phyloP scores from a whole-genome alignment of 176 grass and related monocot genomes.

The Thalia dealbata region DNA sequence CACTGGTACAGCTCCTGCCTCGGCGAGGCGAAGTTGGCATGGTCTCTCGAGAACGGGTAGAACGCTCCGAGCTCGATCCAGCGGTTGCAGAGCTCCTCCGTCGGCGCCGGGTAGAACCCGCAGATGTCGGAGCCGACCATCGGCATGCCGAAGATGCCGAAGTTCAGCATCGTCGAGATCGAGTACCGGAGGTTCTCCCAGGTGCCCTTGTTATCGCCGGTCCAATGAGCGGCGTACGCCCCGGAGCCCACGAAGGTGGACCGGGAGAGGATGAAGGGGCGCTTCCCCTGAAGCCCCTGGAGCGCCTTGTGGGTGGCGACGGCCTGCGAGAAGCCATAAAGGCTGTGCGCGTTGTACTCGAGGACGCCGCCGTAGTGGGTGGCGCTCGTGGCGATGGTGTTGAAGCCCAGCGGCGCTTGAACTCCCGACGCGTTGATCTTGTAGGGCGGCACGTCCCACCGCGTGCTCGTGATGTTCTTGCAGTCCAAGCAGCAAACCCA shows the following conservation, averaged over 20 bases:
- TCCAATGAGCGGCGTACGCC: slow-evolving; percentile 71
- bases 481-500: slow-evolving; percentile 89
- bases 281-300: slow-evolving; percentile 54
- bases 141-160: slow-evolving; percentile 88
- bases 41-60: slow-evolving; percentile 92
- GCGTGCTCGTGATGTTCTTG: slow-evolving; percentile 76
- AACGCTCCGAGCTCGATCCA: slow-evolving; percentile 95
- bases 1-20: slow-evolving; percentile 81
- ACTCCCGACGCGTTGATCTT: slow-evolving; percentile 85
- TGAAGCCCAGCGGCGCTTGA: slow-evolving; percentile 55
- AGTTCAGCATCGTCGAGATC: slow-evolving; percentile 74
- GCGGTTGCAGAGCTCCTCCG: slow-evolving; percentile 82
- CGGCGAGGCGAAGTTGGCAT: slow-evolving; percentile 80
- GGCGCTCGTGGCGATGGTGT: slow-evolving; percentile 79
- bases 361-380: slow-evolving; percentile 65
- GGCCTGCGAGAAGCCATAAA: slow-evolving; percentile 87
- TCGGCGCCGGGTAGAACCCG: slow-evolving; percentile 66
- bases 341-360: slow-evolving; percentile 80
- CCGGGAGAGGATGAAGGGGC: slow-evolving; percentile 79
- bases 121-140: slow-evolving; percentile 90
- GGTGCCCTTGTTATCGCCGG: slow-evolving; percentile 89
- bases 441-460: slow-evolving; percentile 83
- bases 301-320: slow-evolving; percentile 73
- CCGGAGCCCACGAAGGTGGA: slow-evolving; percentile 80
- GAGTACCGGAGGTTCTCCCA: slow-evolving; percentile 86